Conservation (phyloP, 805 yeast species). For the Metschnikowia rubicola region DNA sequence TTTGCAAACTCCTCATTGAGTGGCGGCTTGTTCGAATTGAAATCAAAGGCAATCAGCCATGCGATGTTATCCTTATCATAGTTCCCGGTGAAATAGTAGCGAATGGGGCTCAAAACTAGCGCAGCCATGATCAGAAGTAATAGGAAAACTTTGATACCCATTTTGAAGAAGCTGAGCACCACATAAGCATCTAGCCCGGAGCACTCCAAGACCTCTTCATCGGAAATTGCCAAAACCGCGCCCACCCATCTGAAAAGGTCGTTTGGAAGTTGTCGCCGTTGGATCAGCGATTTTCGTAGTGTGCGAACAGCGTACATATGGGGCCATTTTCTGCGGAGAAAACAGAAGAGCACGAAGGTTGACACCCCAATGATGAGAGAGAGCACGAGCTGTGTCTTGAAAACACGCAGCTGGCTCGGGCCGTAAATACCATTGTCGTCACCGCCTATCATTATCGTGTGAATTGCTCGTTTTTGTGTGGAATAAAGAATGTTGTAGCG, state of each 20-base stretch:
- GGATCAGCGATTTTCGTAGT: slow-evolving; percentile 38
- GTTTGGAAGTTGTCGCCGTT: slow-evolving; percentile 39
- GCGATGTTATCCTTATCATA: slow-evolving; percentile 39
- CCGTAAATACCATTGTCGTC: slow-evolving; percentile 31
- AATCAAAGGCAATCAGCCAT: slow-evolving; percentile 11
- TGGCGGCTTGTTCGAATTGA: slow-evolving; percentile 19
- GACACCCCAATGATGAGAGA: slow-evolving; percentile 46
- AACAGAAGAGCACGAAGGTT: slow-evolving; percentile 48
- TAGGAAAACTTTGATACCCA: slow-evolving; percentile 24
- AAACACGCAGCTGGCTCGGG: slow-evolving; percentile 52
- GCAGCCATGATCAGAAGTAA: slow-evolving; percentile 24
- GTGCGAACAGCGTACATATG: slow-evolving; percentile 56
- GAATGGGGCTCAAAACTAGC: slow-evolving; percentile 34
- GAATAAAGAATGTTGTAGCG: background rate
- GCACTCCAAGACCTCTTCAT: slow-evolving; percentile 23
- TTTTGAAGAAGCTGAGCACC: slow-evolving; percentile 37
- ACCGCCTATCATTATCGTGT: slow-evolving; percentile 2
- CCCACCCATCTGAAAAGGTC: slow-evolving; percentile 25
- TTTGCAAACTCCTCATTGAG: slow-evolving; percentile 36
- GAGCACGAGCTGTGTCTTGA: slow-evolving; percentile 50
- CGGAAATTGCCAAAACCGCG: slow-evolving; percentile 24
- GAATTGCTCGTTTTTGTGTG: background rate
- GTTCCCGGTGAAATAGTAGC: slow-evolving; percentile 40
- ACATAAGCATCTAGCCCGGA: slow-evolving; percentile 33
- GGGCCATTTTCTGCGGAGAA: slow-evolving; percentile 52